Evolutionary conservation across 108 stramenopile genomes (phyloP).

Genomic region (Pseudonitzschia pungens): DNA sequence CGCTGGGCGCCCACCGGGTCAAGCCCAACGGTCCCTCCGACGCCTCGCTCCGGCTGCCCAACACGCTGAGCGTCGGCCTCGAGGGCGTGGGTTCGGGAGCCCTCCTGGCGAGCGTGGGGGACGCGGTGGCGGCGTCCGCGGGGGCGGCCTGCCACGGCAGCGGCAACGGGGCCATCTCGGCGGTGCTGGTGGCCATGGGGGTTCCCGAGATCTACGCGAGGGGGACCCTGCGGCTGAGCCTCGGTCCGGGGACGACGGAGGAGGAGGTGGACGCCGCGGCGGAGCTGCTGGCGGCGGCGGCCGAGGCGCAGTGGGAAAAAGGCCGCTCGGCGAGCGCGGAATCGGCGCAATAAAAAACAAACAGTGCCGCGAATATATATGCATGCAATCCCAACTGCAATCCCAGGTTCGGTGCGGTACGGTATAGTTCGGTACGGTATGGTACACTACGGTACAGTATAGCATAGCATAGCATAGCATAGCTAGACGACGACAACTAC

Average conservation of each 20-base stretch:
- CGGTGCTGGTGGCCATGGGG: slow-evolving; percentile 88
- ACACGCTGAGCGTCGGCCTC: slow-evolving; percentile 91
- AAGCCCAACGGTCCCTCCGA: slow-evolving; percentile 81
- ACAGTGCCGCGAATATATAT: too few relatives aligned
- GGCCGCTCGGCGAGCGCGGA: background rate
- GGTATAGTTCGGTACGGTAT: too few relatives aligned
- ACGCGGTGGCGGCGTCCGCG: slow-evolving; percentile 84
- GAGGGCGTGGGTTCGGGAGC: slow-evolving; percentile 53
- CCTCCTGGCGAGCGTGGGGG: slow-evolving; percentile 58
- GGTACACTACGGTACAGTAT: too few relatives aligned
- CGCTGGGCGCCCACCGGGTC: slow-evolving; percentile 44
- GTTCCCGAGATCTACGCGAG: slow-evolving; percentile 72
- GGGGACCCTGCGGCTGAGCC: slow-evolving; percentile 90
- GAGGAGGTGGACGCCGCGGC: slow-evolving; percentile 84
- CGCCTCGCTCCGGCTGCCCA: slow-evolving; percentile 72
- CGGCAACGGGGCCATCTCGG: slow-evolving; percentile 48
- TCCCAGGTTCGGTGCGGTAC: too few relatives aligned
- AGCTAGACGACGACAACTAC: too few relatives aligned
- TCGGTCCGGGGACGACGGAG: slow-evolving; percentile 83
- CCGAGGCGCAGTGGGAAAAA: slow-evolving; percentile 34
- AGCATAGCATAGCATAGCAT: too few relatives aligned
- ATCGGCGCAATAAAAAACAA: background rate
- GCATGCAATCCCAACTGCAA: too few relatives aligned
- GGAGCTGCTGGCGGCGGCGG: slow-evolving; percentile 67
- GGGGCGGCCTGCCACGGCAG: slow-evolving; percentile 94